phyloP scores from a whole-genome alignment of 2,329 filamentous ascomycete species.

The Colletotrichum australisinense region DNA sequence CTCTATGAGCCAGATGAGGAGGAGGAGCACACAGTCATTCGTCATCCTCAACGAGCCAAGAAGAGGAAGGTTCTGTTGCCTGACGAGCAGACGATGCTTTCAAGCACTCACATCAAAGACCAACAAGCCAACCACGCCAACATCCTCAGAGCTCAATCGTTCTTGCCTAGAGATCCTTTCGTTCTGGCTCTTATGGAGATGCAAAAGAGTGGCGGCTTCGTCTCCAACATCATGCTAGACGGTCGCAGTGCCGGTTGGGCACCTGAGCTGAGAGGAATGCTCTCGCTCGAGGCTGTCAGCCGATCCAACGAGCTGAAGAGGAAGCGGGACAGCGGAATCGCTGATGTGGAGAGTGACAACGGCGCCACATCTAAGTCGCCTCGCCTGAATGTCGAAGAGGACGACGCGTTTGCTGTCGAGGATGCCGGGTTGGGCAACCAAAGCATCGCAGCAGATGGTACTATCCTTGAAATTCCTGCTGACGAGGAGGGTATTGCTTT shows the following conservation, averaged over 20 bases:
- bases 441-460: constrained; percentile 66
- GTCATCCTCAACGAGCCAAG: constrained; percentile 76
- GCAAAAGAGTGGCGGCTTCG: constrained; percentile 91
- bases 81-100: constrained; percentile 85
- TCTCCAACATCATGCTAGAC: constrained; percentile 86
- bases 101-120: constrained; percentile 81
- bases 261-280: constrained; percentile 89
- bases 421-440: constrained; percentile 65
- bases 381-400: constrained; percentile 75
- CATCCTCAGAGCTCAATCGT: constrained; percentile 85
- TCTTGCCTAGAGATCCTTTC: constrained; percentile 88
- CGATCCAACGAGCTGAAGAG: constrained; percentile 87
- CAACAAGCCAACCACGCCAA: constrained; percentile 88
- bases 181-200: constrained; percentile 90
- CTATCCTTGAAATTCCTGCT: constrained; percentile 73
- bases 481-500: constrained; percentile 62
- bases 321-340: constrained; percentile 90
- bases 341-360: constrained; percentile 78
- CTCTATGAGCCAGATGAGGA: constrained; percentile 73
- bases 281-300: constrained; percentile 86
- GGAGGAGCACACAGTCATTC: constrained; percentile 68
- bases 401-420: constrained; percentile 66
- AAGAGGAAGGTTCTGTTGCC: constrained; percentile 85
- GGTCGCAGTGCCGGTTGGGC: constrained; percentile 85
- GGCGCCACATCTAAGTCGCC: constrained; percentile 71